A percentile compares a stretch with the other conserved stretches of the same genome.
These are phyloP conservation scores for Medicago arabica DNA, from an alignment of 306 rosid genomes.

Conservation along the genomic window DNA sequence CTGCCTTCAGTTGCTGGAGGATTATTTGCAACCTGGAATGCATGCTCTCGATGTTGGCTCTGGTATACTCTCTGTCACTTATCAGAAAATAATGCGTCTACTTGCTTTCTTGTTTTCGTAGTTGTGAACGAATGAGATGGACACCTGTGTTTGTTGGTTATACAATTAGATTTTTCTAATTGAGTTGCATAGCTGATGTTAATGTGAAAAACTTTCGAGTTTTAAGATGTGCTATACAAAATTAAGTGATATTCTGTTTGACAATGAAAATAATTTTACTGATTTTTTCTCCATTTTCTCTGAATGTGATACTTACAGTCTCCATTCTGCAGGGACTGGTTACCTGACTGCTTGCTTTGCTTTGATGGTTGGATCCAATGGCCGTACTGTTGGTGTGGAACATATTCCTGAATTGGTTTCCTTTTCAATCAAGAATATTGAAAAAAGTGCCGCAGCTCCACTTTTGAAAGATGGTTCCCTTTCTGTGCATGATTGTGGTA, in stretches of 20 bases:
- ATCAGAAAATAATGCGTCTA: neutral
- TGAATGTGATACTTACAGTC: conserved; percentile 20
- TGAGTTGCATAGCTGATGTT: too few species aligned
- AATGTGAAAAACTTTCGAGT: too few species aligned
- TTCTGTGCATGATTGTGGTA: conserved; percentile 78
- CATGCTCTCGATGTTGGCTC: conserved; percentile 92
- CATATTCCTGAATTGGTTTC: conserved; percentile 92
- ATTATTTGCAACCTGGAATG: conserved; percentile 90
- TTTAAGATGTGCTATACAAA: neutral
- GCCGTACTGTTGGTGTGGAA: conserved; percentile 82
- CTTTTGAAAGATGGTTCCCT: conserved; percentile 81
- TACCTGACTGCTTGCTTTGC: conserved; percentile 95
- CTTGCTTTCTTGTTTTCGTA: conserved; percentile 16
- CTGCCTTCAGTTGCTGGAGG: conserved; percentile 89
- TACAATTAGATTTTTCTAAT: too few species aligned
- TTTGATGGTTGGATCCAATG: conserved; percentile 88
- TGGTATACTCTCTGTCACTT: conserved; percentile 46
- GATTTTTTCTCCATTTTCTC: neutral
- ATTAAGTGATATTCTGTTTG: conserved; percentile 9
- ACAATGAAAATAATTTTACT: conserved; percentile 5
- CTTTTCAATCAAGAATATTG: conserved; percentile 72
- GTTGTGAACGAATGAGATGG: neutral
- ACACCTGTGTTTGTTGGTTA: too few species aligned
- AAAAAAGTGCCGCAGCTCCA: conserved; percentile 77
- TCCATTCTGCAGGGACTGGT: conserved; percentile 72